Evolutionary conservation across 306 rosid species (phyloP), one percentile per base, ranked within the genome.

Genomic region (Rosa rugosa): DNA sequence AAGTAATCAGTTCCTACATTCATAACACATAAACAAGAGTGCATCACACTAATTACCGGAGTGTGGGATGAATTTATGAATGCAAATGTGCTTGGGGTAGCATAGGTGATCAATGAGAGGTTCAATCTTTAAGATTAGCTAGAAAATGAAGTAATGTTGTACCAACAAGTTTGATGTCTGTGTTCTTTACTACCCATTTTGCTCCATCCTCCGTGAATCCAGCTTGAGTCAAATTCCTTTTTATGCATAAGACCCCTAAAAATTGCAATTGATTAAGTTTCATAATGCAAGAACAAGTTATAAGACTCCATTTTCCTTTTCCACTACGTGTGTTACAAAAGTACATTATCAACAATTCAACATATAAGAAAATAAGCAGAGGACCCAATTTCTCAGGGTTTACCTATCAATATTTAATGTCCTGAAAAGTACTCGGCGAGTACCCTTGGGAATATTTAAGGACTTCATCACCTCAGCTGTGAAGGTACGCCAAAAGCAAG

Each of bases 391-490:
- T 40, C 41, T 40, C 3, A 44, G 3, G 18, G 42, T 6, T 13
- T 31, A 72, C 75, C 91, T 90, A 86, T 92, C 97, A 22, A 96
- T 94, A 60, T 94, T 94, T 75, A 85, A 82, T 4, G 97, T 94
- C 77, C 97, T 90, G 85, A 94, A 94, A 67, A 91, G 91, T 71
- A 91, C 98, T 27, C 97, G 95, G 0, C 84, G 78, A 40, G 41
- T 69, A 88, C 88, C 98, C 70, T 64, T 87, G 2, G 97, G 97
- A 75, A 92, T 90, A 75, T 85, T 49, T 79, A 90, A 71, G 41
- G 92, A 92, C 89, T 89, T 82, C 98, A 94, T 92, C 71, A 90
- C n/a, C 97, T 86, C 90, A 76, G 94, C 97, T 92, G 89, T 10
- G 63, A 73, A 40, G 41, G 41, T 40, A 40, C 41, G 41, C 4